Percentiles rank a stretch among this genome's conserved stretches.
Conservation (phyloP, 2,329 filamentous ascomycete species). For the Xylariomycetidae sp. region DNA sequence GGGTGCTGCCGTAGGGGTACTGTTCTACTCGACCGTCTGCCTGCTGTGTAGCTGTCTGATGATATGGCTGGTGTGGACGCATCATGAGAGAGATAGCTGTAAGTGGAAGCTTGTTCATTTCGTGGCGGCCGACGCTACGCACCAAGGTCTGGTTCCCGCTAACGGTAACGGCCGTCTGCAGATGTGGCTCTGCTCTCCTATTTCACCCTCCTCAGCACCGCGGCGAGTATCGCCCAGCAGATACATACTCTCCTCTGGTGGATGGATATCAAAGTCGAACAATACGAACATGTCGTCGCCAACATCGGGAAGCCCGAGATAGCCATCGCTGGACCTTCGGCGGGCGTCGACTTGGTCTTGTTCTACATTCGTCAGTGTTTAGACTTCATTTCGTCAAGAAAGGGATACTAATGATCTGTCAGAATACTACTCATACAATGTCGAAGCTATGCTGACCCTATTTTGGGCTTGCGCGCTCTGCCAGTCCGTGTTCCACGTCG, state of each 20-base stretch:
- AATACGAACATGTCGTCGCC: conserved; percentile 31
- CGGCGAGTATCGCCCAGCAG: conserved; percentile 32
- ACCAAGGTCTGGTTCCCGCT: not conserved
- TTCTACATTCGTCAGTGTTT: conserved; percentile 47
- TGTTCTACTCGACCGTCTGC: conserved; percentile 27
- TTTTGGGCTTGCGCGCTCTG: conserved; percentile 38
- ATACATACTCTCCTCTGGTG: conserved; percentile 30
- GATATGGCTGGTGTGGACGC: conserved; percentile 28
- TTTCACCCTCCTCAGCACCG: conserved; percentile 25
- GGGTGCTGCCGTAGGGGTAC: conserved; percentile 20
- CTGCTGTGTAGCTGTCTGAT: conserved; percentile 20
- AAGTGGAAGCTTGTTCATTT: conserved; percentile 21
- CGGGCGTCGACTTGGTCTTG: conserved; percentile 36
- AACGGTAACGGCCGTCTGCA: conserved; percentile 8
- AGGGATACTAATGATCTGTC: too few relatives aligned
- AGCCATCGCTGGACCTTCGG: conserved; percentile 36
- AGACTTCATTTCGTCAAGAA: too few relatives aligned
- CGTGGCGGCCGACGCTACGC: not conserved
- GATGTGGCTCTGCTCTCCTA: conserved; percentile 31
- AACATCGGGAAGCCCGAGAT: conserved; percentile 35
- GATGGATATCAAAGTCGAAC: conserved; percentile 30
- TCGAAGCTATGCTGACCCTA: conserved; percentile 40
- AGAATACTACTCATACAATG: conserved; percentile 49
- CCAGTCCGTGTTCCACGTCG: conserved; percentile 28
- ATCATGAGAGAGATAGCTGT: conserved; percentile 33